Percentiles rank a stretch among this genome's conserved stretches.
Evolutionary conservation across 2,329 filamentous ascomycete species (phyloP).

Genomic region (Aspergillus unguis): DNA sequence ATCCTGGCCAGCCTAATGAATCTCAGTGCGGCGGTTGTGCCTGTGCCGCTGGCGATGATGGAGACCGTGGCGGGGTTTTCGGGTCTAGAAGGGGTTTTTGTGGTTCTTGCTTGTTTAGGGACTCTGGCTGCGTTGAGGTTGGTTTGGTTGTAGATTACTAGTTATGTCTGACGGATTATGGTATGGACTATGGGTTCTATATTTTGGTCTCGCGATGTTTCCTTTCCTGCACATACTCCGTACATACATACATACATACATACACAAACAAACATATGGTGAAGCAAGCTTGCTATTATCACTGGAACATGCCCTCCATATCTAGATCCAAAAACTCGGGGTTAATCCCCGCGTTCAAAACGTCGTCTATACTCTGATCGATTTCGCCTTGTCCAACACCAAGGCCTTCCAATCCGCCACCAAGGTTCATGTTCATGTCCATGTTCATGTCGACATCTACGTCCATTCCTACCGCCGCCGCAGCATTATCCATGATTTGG

Average conservation of each 20-base stretch:
- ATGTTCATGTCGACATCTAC: slow-evolving; percentile 6
- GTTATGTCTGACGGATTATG: background rate
- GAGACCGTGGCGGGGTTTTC: slow-evolving; percentile 1
- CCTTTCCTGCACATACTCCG: too few relatives aligned
- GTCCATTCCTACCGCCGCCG: slow-evolving; percentile 34
- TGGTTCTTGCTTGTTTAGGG: background rate
- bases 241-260: background rate
- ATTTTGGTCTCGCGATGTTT: too few relatives aligned
- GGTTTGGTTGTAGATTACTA: background rate
- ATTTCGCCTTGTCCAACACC: slow-evolving; percentile 23
- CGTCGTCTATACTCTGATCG: slow-evolving; percentile 44
- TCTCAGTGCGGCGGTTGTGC: slow-evolving; percentile 1
- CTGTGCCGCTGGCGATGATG: background rate
- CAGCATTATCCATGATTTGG: slow-evolving; percentile 40
- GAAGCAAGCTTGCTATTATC: background rate
- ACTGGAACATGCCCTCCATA: slow-evolving; percentile 45
- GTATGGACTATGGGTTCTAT: too few relatives aligned
- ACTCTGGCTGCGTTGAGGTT: background rate
- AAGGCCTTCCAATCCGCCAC: slow-evolving; percentile 12
- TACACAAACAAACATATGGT: background rate
- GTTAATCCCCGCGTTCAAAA: slow-evolving; percentile 45
- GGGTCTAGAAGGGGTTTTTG: slow-evolving; percentile 8
- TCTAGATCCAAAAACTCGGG: slow-evolving; percentile 45
- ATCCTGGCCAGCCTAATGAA: slow-evolving; percentile 11
- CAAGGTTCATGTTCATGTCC: slow-evolving; percentile 21